phyloP scores from a whole-genome alignment of 2,329 filamentous ascomycete species.

The Talaromyces marneffei region DNA sequence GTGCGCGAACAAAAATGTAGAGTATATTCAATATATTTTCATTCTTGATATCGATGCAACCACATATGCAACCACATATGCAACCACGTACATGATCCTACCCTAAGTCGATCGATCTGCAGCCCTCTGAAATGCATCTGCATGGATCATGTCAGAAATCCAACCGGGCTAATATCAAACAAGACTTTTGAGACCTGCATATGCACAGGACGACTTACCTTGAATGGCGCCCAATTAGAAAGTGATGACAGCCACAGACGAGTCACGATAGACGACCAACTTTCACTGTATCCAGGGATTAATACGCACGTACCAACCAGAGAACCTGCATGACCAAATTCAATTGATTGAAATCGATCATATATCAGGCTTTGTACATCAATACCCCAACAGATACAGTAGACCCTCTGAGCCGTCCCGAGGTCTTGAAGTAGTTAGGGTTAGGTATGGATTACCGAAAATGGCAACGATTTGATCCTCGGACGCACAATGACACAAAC shows the following conservation, averaged over 20 bases:
- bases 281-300: too few species aligned
- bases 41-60: too few species aligned
- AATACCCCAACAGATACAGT: background rate
- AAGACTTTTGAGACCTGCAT: background rate
- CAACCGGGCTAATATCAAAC: background rate
- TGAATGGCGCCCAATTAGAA: background rate
- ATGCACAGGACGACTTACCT: background rate
- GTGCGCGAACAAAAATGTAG: too few species aligned
- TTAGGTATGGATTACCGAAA: background rate
- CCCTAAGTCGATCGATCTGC: background rate
- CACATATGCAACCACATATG: background rate
- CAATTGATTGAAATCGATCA: background rate
- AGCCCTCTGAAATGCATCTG: background rate
- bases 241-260: constrained; percentile 27
- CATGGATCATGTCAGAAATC: background rate
- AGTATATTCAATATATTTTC: too few species aligned
- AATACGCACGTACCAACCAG: too few species aligned
- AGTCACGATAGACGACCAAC: constrained; percentile 20
- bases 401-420: background rate
- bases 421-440: background rate
- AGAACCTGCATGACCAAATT: background rate
- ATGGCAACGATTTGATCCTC: background rate
- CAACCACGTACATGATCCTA: background rate
- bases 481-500: background rate
- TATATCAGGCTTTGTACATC: background rate